These are phyloP conservation scores for Camellia oleifera DNA, from an alignment of 179 eudicot genomes.

Conservation along the genomic window DNA sequence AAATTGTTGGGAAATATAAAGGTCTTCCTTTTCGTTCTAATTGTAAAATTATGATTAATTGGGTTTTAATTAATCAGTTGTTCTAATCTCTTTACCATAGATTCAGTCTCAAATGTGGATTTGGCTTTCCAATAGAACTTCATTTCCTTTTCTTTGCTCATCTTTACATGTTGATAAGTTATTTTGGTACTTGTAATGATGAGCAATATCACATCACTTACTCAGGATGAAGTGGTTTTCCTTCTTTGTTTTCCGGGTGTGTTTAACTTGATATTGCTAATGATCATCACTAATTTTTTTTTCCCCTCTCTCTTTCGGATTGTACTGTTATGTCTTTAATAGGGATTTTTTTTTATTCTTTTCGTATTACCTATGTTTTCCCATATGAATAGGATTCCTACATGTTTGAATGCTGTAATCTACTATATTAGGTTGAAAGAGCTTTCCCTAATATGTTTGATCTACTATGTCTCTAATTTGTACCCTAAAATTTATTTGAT, in stretches of 20 bases:
- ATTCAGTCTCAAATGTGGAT: background rate
- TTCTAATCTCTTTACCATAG: background rate
- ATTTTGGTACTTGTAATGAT: background rate
- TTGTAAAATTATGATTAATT: background rate
- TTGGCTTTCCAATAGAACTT: background rate
- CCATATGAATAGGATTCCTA: no score
- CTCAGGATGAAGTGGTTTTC: background rate
- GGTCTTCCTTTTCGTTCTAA: background rate
- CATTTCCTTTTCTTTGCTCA: background rate
- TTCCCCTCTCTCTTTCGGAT: background rate
- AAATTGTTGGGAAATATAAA: background rate
- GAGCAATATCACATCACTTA: background rate
- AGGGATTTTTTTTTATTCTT: background rate
- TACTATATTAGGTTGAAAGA: no score
- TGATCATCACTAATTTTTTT: background rate
- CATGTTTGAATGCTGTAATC: background rate
- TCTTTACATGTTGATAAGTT: background rate
- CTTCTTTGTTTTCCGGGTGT: background rate
- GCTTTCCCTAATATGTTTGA: no score
- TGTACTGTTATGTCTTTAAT: background rate
- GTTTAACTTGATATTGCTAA: background rate
- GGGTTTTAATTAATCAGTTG: background rate
- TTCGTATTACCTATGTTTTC: background rate
- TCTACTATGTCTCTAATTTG: no score
- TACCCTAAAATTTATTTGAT: no score